These are phyloP conservation scores for Salix viminalis DNA, from an alignment of 345 rosid species.

Conservation along the genomic window DNA sequence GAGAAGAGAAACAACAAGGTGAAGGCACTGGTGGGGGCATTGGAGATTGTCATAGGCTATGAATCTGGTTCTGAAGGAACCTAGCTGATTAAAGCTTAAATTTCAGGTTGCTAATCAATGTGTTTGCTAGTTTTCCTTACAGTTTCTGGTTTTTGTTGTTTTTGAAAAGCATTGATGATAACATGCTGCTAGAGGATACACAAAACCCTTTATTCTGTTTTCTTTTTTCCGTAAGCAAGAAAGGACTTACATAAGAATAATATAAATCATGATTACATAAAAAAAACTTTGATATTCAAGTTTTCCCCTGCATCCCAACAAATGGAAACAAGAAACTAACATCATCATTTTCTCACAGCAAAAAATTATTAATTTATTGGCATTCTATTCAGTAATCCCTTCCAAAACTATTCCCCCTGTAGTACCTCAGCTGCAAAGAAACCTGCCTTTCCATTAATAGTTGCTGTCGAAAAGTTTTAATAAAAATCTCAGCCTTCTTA, in stretches of 20 bases:
- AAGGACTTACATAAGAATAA: too few species aligned
- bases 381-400: neutral
- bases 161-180: too few species aligned
- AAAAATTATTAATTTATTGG: neutral
- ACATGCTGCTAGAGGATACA: too few species aligned
- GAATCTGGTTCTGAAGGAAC: conserved; percentile 30
- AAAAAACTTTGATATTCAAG: neutral
- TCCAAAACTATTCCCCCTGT: conserved; percentile 16
- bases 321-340: neutral
- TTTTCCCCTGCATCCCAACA: neutral
- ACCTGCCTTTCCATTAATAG: conserved; percentile 38
- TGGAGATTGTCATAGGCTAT: conserved; percentile 79
- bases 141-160: too few species aligned
- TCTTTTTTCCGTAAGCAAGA: too few species aligned
- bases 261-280: too few species aligned
- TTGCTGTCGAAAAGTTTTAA: conserved; percentile 38
- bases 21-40: conserved; percentile 81
- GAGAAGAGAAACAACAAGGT: conserved; percentile 81
- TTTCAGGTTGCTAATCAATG: too few species aligned
- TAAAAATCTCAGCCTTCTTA: conserved; percentile 37
- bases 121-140: too few species aligned
- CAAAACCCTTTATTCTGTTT: too few species aligned
- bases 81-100: neutral
- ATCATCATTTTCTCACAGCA: neutral
- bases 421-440: conserved; percentile 35